Evolutionary conservation across 2,329 filamentous ascomycete species (phyloP).

Genomic region (Fusarium sp.): DNA sequence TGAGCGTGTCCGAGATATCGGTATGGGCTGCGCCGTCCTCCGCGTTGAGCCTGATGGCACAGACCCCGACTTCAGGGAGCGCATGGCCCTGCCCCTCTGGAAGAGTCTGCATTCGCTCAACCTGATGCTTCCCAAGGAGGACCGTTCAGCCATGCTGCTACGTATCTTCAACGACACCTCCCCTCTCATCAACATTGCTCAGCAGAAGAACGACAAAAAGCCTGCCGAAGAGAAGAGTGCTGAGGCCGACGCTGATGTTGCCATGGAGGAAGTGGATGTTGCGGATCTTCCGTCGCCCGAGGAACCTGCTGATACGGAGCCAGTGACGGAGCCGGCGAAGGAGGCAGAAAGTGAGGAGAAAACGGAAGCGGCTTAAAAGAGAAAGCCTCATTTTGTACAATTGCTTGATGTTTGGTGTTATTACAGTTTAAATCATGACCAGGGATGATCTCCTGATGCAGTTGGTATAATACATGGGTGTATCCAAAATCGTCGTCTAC

Average conservation of each 20-base stretch:
- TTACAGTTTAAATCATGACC: conserved; percentile 36
- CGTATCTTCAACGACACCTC: conserved; percentile 91
- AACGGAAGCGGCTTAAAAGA: conserved; percentile 34
- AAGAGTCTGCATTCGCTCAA: conserved; percentile 92
- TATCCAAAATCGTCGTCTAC: conserved; percentile 30
- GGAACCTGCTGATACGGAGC: conserved; percentile 23
- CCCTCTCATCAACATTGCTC: conserved; percentile 78
- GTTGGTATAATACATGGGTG: conserved; percentile 39
- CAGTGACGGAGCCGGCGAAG: conserved; percentile 13
- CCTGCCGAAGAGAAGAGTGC: conserved; percentile 51
- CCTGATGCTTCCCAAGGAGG: conserved; percentile 98
- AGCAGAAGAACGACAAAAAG: conserved; percentile 59
- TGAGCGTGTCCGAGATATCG: conserved; percentile 79
- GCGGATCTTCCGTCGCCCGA: conserved; percentile 55
- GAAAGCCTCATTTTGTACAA: conserved; percentile 28
- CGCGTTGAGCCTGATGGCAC: conserved; percentile 79
- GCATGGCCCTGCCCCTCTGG: conserved; percentile 92
- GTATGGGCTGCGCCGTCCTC: conserved; percentile 92
- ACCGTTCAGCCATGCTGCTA: conserved; percentile 90
- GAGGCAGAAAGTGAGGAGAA: conserved; percentile 19
- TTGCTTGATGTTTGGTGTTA: conserved; percentile 39
- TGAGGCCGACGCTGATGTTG: conserved; percentile 39
- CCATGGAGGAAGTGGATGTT: conserved; percentile 47
- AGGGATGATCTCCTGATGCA: conserved; percentile 34
- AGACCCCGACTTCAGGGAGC: conserved; percentile 72